phyloP scores from a whole-genome alignment of 208 protist species.

The Wallacemonas sp. region DNA sequence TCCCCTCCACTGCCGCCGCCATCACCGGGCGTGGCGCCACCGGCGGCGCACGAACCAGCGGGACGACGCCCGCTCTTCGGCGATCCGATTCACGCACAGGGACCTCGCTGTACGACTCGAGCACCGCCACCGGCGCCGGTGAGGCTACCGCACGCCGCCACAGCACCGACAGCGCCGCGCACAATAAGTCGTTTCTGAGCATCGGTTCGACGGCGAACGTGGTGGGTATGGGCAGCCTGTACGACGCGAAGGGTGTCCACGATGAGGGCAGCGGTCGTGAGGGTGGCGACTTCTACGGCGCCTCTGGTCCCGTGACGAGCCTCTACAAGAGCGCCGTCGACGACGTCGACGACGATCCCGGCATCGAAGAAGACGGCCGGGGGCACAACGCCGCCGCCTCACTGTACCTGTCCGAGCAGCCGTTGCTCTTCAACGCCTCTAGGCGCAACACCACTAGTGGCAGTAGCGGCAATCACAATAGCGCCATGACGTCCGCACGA shows the following conservation, averaged over 20 bases:
- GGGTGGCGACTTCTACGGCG: constrained; percentile 8
- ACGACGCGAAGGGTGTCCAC: not conserved
- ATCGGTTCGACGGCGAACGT: not conserved
- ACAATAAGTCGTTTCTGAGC: no score
- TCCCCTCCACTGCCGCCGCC: no score
- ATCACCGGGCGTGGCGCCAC: no score
- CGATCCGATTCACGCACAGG: no score
- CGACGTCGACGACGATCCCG: not conserved
- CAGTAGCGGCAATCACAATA: no score
- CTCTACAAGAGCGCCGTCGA: not conserved
- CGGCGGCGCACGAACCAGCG: no score
- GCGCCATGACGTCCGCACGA: no score
- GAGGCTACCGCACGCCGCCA: not conserved
- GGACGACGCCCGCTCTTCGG: no score
- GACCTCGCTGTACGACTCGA: not conserved
- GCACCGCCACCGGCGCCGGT: not conserved
- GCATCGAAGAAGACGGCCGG: no score
- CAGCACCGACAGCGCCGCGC: not conserved
- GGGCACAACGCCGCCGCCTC: not conserved
- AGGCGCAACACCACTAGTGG: not conserved
- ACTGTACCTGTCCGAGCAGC: not conserved
- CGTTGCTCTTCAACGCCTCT: not conserved
- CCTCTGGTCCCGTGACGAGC: not conserved
- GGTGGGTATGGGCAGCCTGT: not conserved
- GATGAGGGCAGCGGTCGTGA: not conserved